These are phyloP conservation scores for Daldinia bambusicola DNA, from an alignment of 495 filamentous ascomycete genomes.

Conservation along the genomic window DNA sequence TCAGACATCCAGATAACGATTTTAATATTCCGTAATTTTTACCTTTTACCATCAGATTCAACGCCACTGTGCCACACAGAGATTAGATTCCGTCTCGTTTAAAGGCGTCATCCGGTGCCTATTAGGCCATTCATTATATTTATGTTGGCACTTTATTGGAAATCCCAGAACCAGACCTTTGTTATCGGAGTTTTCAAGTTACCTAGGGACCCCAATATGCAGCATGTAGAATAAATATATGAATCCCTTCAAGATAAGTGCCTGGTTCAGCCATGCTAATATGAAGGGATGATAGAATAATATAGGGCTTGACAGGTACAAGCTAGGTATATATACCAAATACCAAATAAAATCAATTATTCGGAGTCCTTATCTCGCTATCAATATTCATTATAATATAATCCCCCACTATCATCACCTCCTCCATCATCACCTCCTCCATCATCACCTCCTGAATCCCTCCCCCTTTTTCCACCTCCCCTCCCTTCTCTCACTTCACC, in stretches of 20 bases:
- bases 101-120: neutral
- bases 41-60: too few relatives aligned
- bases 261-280: neutral
- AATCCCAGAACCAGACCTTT: neutral
- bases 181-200: too few relatives aligned
- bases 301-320: neutral
- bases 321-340: slow-evolving; percentile 1
- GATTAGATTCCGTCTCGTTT: neutral
- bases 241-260: neutral
- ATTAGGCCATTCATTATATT: neutral
- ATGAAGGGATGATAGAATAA: neutral
- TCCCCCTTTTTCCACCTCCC: neutral
- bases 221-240: too few relatives aligned
- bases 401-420: neutral
- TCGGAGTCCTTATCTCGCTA: neutral
- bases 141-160: neutral
- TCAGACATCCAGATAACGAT: neutral
- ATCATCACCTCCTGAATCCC: neutral
- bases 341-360: neutral
- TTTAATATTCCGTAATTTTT: neutral
- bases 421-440: too few relatives aligned
- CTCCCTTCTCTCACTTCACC: neutral
- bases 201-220: too few relatives aligned
- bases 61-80: neutral
- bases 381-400: neutral